Evolutionary conservation across 805 yeast genomes (phyloP).

Genomic region (Torulaspora franciscae): DNA sequence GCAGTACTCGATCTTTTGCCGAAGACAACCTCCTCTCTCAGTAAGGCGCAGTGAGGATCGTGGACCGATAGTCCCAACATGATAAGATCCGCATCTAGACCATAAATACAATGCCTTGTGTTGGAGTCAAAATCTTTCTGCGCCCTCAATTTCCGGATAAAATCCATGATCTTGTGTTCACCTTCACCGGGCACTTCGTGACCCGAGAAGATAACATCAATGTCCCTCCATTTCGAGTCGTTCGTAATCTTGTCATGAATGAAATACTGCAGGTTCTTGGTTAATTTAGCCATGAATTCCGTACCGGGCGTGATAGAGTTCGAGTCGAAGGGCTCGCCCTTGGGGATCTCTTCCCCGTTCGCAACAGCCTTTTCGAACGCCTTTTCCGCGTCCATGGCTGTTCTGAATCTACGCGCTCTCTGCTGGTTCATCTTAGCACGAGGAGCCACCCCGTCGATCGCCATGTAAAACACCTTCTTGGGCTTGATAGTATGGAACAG

Average conservation of each 20-base stretch:
- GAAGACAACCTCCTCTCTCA: slow-evolving; percentile 93
- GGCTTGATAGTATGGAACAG: slow-evolving; percentile 85
- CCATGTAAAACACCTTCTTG: slow-evolving; percentile 83
- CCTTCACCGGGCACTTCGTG: slow-evolving; percentile 99
- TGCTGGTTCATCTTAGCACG: slow-evolving; percentile 98
- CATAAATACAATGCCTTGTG: slow-evolving; percentile 88
- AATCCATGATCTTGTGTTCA: slow-evolving; percentile 95
- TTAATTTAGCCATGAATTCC: slow-evolving; percentile 87
- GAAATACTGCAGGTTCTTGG: slow-evolving; percentile 76
- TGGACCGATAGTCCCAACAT: slow-evolving; percentile 89
- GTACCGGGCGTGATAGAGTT: slow-evolving; percentile 96
- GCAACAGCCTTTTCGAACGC: slow-evolving; percentile 66
- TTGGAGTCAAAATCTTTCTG: slow-evolving; percentile 70
- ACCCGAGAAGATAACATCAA: slow-evolving; percentile 76
- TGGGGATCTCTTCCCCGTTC: slow-evolving; percentile 70
- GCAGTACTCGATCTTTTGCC: slow-evolving; percentile 47
- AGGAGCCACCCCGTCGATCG: slow-evolving; percentile 98
- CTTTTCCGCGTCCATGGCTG: slow-evolving; percentile 88
- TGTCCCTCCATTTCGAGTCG: slow-evolving; percentile 79
- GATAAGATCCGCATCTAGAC: slow-evolving; percentile 92
- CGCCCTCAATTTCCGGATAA: slow-evolving; percentile 73
- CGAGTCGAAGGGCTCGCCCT: slow-evolving; percentile 78
- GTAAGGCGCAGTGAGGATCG: slow-evolving; percentile 90
- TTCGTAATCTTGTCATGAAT: slow-evolving; percentile 82
- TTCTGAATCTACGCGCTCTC: slow-evolving; percentile 89